These are phyloP conservation scores for Cymbopogon citratus DNA, from an alignment of 176 grass and related monocot species.

Conservation along the genomic window DNA sequence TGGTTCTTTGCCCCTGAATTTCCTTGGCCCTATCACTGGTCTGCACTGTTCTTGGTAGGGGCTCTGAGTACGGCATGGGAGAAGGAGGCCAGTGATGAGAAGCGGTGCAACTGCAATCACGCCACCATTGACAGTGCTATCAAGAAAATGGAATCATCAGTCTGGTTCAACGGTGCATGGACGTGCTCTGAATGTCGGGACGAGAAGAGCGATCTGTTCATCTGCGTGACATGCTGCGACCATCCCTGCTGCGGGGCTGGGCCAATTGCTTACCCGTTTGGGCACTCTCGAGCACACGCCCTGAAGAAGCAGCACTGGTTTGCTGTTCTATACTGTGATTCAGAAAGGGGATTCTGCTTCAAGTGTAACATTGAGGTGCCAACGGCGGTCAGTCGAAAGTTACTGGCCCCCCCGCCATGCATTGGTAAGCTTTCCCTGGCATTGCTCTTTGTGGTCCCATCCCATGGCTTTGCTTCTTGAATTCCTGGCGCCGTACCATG, in stretches of 20 bases:
- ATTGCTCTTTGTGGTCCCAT: neutral
- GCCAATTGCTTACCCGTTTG: neutral
- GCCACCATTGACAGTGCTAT: no score
- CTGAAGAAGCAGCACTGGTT: neutral
- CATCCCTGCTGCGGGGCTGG: constrained; percentile 7
- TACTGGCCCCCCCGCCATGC: neutral
- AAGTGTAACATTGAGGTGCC: neutral
- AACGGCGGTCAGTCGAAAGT: no score
- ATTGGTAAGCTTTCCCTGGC: neutral
- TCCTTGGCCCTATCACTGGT: no score
- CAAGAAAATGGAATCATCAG: no score
- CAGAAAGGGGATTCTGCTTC: constrained; percentile 12
- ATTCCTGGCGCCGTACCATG: neutral
- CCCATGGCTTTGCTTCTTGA: neutral
- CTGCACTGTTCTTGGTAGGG: no score
- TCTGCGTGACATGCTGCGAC: neutral
- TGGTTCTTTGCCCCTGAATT: neutral
- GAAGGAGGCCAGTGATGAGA: no score
- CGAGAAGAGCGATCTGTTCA: neutral
- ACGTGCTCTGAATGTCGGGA: no score
- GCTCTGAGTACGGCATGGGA: no score
- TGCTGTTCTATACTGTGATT: neutral
- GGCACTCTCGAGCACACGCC: neutral
- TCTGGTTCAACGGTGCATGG: no score
- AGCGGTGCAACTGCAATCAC: no score